Evolutionary conservation across 2,329 filamentous ascomycete species (phyloP).

Genomic region (Ilyonectria destructans): DNA sequence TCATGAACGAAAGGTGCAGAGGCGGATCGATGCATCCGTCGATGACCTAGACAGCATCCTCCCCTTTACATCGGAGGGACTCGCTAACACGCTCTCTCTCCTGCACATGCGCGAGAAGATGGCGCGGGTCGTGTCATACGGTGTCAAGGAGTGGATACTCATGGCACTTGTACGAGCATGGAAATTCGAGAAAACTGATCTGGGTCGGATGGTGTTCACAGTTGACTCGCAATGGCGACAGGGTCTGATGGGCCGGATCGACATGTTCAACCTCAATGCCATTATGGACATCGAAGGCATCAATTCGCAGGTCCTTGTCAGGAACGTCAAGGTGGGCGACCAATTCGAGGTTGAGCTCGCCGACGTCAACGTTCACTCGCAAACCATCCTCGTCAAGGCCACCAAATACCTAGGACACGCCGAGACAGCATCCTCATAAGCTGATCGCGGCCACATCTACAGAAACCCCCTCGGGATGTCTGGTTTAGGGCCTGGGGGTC

Average conservation of each 20-base stretch:
- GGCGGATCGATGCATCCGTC: conserved; percentile 44
- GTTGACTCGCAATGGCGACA: conserved; percentile 58
- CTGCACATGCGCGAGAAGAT: conserved; percentile 70
- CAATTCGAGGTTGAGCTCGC: conserved; percentile 70
- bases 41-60: conserved; percentile 58
- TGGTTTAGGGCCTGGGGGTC: neutral
- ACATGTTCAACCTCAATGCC: conserved; percentile 67
- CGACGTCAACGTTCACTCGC: conserved; percentile 68
- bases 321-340: conserved; percentile 66
- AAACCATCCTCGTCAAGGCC: conserved; percentile 64
- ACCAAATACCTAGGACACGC: conserved; percentile 50
- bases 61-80: conserved; percentile 61
- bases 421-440: conserved; percentile 8
- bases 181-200: conserved; percentile 67
- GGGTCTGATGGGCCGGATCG: conserved; percentile 60
- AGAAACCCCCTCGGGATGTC: neutral
- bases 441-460: neutral
- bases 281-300: conserved; percentile 59
- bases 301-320: conserved; percentile 55
- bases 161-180: conserved; percentile 75
- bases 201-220: conserved; percentile 65
- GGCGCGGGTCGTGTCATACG: conserved; percentile 61
- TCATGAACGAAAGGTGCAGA: conserved; percentile 58
- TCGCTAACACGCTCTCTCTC: conserved; percentile 65
- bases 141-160: conserved; percentile 69